Evolutionary conservation across 2,329 filamentous ascomycete species (phyloP).

Genomic region (Dactylellina haptotyla): DNA sequence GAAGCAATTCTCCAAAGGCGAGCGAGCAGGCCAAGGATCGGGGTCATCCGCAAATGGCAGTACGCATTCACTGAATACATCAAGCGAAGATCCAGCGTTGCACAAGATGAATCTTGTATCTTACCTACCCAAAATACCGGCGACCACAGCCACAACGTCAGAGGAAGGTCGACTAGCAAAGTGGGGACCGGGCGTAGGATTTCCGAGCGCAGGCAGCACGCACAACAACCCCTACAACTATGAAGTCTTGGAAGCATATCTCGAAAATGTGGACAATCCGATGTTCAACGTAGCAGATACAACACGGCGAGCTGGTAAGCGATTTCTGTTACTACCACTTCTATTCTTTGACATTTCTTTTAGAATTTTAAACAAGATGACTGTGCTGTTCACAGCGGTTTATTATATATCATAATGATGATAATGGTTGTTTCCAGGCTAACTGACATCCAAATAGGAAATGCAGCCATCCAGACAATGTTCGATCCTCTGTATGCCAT

Average conservation of each 20-base stretch:
- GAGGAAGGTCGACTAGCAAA: conserved; percentile 38
- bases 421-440: no score
- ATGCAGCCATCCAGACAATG: conserved; percentile 49
- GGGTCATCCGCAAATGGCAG: conserved; percentile 3
- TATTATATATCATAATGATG: no score
- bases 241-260: conserved; percentile 32
- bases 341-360: no score
- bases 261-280: conserved; percentile 27
- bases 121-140: conserved; percentile 41
- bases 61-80: conserved; percentile 5
- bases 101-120: conserved; percentile 30
- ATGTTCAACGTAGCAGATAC: conserved; percentile 44
- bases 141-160: conserved; percentile 12
- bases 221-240: conserved; percentile 32
- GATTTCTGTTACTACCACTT: no score
- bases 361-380: no score
- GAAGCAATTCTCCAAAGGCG: not conserved
- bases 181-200: conserved; percentile 33
- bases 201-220: conserved; percentile 11
- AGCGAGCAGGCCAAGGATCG: not conserved
- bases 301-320: conserved; percentile 36
- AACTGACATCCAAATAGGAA: no score
- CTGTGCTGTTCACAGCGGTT: no score
- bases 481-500: conserved; percentile 42
- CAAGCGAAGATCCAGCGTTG: conserved; percentile 14